Base-by-base conservation (phyloP, 2,329 filamentous ascomycete species). In the Ramichloridium luteum region DNA sequence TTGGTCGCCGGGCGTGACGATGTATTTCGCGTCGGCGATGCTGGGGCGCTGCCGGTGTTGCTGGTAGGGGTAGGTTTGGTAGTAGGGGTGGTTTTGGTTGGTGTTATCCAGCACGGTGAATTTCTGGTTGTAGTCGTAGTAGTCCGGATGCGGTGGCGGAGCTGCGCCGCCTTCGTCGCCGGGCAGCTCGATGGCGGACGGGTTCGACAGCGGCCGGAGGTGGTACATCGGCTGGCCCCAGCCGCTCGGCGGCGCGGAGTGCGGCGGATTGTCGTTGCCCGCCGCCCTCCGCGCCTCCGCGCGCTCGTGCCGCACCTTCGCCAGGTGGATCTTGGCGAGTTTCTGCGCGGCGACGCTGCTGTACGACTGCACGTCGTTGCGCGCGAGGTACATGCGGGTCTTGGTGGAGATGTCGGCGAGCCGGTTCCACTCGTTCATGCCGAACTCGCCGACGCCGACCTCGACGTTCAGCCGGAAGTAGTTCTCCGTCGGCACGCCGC, bases 401-500 rank as follows among this genome's bases (percentile, higher is more conserved):
- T 79, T 79, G 10, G 84, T 94, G 61, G 83, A 93, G 59, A 98
- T 96, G 31, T 94, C 88, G 15, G 82, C 79, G n/a, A 96, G 63
- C 3, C 86, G 74, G 48, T 83, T 74, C 90, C 90, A 98, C 55
- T 96, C 90, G 16, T 96, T 98, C 85, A 98, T 96, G 31, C 82
- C 88, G 54, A 94, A 96, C 52, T 96, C 90, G 32, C 88, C 86
- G 3, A 96, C 86, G 1, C 88, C 90, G 11, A 93, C 77, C 52
- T 96, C 86, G 25, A 96, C 90, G 43, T 98, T 98, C n/a, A 96
- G 65, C 5, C 90, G 80, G 55, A 85, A 93, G 61, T 98, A 98
- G 54, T 92, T 83, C 36, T 94, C 86, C 31, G 74, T 71, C 47
- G 80, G 86, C 37, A 96, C 82, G 11, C 47, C 46, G 18, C 85